phyloP scores from a whole-genome alignment of 2,329 filamentous ascomycete genomes.

The Penicillium capsulatum region DNA sequence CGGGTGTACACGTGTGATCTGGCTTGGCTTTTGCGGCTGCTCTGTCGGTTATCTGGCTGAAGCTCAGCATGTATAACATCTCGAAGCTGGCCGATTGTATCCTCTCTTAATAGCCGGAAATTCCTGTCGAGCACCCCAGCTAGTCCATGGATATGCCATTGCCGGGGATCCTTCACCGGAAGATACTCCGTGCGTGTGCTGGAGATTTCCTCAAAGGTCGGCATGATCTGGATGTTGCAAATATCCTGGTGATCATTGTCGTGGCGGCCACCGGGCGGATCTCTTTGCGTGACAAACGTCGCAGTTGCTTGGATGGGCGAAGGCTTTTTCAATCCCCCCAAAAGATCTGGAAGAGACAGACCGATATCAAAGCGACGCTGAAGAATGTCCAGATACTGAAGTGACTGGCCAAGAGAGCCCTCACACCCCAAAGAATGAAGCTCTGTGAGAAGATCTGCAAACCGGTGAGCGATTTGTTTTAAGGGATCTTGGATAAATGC shows the following conservation, averaged over 20 bases:
- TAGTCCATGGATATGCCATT: conserved; percentile 4
- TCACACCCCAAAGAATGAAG: conserved; percentile 7
- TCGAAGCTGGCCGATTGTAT: conserved; percentile 9
- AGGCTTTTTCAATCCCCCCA: not conserved
- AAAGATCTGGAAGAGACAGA: not conserved
- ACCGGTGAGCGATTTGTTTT: conserved; percentile 13
- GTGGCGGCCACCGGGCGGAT: conserved; percentile 31
- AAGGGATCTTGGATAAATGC: conserved; percentile 31
- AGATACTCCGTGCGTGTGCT: conserved; percentile 30
- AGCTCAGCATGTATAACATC: conserved; percentile 11
- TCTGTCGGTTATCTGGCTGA: not conserved
- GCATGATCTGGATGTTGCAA: conserved; percentile 33
- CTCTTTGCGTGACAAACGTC: conserved; percentile 12
- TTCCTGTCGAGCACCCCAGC: conserved; percentile 7
- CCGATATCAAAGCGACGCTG: conserved; percentile 24
- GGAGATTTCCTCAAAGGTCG: conserved; percentile 34
- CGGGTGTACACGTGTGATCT: not conserved
- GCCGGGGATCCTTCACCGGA: conserved; percentile 26
- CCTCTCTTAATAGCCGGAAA: conserved; percentile 5
- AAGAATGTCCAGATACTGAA: conserved; percentile 15
- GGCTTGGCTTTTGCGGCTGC: not conserved
- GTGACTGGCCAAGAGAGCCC: conserved; percentile 14
- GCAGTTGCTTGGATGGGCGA: not conserved
- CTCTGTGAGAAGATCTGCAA: conserved; percentile 12
- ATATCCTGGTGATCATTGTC: conserved; percentile 38